These are phyloP conservation scores for Flaveria ramosissima DNA, from an alignment of 129 eudicot genomes.

Conservation along the genomic window DNA sequence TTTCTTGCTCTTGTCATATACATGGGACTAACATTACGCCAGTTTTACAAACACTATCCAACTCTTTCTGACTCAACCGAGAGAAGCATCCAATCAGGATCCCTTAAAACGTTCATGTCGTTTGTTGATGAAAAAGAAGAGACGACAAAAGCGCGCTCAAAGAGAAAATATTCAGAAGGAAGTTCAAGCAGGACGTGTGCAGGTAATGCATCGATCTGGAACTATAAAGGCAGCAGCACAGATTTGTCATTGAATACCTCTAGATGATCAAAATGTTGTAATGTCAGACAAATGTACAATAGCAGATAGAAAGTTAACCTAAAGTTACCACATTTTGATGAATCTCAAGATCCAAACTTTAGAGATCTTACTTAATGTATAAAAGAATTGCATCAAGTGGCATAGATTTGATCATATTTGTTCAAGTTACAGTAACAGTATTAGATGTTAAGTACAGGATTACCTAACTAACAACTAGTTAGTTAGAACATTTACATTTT, in stretches of 20 bases:
- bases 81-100: constrained; percentile 42
- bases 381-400: too few species aligned
- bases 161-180: constrained; percentile 41
- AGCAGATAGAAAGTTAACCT: too few species aligned
- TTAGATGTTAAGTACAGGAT: too few species aligned
- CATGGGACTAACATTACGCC: constrained; percentile 32
- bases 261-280: constrained; percentile 1
- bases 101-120: constrained; percentile 51
- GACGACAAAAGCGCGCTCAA: constrained; percentile 41
- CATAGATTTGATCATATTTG: too few species aligned
- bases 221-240: constrained; percentile 7
- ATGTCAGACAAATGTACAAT: too few species aligned
- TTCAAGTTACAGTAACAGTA: too few species aligned
- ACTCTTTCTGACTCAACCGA: constrained; percentile 33
- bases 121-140: constrained; percentile 66
- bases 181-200: constrained; percentile 23
- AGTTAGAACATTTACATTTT: too few species aligned
- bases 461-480: too few species aligned
- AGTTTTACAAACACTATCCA: constrained; percentile 37
- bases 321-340: too few species aligned
- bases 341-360: not conserved
- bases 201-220: not conserved
- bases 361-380: not conserved
- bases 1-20: constrained; percentile 56
- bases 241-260: constrained; percentile 7